Conservation (phyloP, 371 early-diverging fungal species). For the Rhizopus stolonifer region DNA sequence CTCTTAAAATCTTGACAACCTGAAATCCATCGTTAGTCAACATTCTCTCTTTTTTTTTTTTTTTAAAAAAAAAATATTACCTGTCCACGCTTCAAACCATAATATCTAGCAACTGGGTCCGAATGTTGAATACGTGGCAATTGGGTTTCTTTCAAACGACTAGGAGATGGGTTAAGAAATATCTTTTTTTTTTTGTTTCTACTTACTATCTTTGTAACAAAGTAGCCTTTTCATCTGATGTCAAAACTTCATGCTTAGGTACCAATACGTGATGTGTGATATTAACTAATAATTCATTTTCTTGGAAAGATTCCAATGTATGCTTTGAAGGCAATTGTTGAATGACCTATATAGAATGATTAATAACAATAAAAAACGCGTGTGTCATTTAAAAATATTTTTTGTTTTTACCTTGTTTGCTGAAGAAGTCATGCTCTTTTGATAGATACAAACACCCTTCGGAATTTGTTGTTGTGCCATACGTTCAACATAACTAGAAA, state of each 20-base stretch:
- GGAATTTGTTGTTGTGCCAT: slow-evolving; percentile 85
- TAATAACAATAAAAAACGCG: neutral
- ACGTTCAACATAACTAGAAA: slow-evolving; percentile 67
- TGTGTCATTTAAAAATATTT: neutral
- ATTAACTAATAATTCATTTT: slow-evolving; percentile 96
- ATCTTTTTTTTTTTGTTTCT: neutral
- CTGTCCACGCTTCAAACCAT: slow-evolving; percentile 95
- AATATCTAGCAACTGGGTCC: slow-evolving; percentile 98
- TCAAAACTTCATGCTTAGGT: slow-evolving; percentile 93
- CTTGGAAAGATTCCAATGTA: slow-evolving; percentile 91
- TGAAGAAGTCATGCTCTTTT: slow-evolving; percentile 83
- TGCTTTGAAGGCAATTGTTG: slow-evolving; percentile 73
- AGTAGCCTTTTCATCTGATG: slow-evolving; percentile 87
- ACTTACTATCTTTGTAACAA: slow-evolving; percentile 91
- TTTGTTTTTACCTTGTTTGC: slow-evolving; percentile 73
- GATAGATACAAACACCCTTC: slow-evolving; percentile 85
- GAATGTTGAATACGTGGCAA: slow-evolving; percentile 91
- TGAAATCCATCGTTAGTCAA: slow-evolving; percentile 5
- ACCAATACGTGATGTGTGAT: slow-evolving; percentile 98
- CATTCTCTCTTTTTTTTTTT: neutral
- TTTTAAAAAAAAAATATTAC: slow-evolving; percentile 43
- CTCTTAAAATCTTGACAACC: slow-evolving; percentile 95
- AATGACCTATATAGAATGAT: slow-evolving; percentile 46
- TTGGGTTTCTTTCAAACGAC: slow-evolving; percentile 94
- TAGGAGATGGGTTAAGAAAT: slow-evolving; percentile 18